Percentiles rank a stretch among this genome's conserved stretches.
These are phyloP conservation scores for Salix caprea DNA, from an alignment of 345 rosid genomes.

Conservation along the genomic window DNA sequence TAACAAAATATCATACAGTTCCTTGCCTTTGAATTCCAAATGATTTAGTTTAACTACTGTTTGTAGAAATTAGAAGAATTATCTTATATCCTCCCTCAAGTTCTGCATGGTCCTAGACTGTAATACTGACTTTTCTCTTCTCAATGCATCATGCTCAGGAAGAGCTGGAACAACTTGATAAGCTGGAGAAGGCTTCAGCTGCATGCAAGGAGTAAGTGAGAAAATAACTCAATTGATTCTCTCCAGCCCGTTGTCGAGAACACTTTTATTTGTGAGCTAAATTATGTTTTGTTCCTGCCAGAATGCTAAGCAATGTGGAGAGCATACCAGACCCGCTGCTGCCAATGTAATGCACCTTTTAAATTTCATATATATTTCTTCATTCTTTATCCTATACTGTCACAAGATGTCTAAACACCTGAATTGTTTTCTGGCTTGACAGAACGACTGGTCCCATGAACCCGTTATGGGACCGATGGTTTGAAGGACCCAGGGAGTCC, in stretches of 20 bases:
- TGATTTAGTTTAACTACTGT: too few species aligned
- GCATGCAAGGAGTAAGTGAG: constrained; percentile 62
- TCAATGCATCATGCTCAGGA: constrained; percentile 41
- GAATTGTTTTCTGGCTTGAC: constrained; percentile 17
- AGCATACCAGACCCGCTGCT: constrained; percentile 69
- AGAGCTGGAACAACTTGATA: constrained; percentile 74
- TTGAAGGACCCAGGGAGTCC: constrained; percentile 61
- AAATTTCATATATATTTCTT: not conserved
- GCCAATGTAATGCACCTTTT: constrained; percentile 42
- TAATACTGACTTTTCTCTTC: not conserved
- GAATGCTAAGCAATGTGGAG: constrained; percentile 55
- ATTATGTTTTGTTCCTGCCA: constrained; percentile 22
- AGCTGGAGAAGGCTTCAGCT: constrained; percentile 61
- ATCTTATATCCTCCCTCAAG: not conserved
- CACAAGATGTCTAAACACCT: not conserved
- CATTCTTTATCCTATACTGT: not conserved
- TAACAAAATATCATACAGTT: too few species aligned
- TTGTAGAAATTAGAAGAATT: not conserved
- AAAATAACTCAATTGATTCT: not conserved
- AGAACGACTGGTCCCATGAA: constrained; percentile 70
- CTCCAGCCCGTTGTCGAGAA: not conserved
- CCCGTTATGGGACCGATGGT: constrained; percentile 88
- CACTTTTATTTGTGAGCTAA: not conserved
- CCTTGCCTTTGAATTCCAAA: too few species aligned
- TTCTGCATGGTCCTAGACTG: not conserved